A percentile compares a stretch with the other conserved stretches of the same genome.
Conservation (phyloP, 169 alveolate genomes). For the Theileria parva region DNA sequence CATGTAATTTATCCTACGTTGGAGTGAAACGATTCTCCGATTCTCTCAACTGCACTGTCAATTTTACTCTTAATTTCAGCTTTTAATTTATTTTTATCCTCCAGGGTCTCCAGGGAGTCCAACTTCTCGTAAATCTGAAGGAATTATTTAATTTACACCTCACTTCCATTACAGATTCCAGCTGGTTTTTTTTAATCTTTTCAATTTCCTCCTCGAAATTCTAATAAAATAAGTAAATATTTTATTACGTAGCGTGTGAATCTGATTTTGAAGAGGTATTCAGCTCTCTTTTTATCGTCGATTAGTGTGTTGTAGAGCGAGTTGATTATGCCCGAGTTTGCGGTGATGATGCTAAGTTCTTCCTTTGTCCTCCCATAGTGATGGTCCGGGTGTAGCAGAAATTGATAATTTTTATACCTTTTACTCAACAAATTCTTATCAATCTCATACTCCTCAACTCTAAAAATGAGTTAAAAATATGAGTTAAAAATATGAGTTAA, state of each 20-base stretch:
- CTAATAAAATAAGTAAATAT: conserved; percentile 1
- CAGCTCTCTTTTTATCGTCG: conserved; percentile 60
- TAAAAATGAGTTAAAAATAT: not conserved
- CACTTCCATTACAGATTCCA: conserved; percentile 57
- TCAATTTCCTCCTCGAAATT: conserved; percentile 20
- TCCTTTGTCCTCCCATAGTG: conserved; percentile 23
- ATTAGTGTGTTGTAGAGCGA: conserved; percentile 20
- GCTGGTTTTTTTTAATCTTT: conserved; percentile 2
- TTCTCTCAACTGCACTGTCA: not conserved
- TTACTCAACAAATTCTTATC: conserved; percentile 37
- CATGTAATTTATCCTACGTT: conserved; percentile 14
- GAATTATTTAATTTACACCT: not conserved
- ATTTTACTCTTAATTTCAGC: conserved; percentile 19
- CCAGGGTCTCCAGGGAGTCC: conserved; percentile 13
- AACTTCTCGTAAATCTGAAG: conserved; percentile 41
- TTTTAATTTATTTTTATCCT: conserved; percentile 10
- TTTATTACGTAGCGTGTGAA: conserved; percentile 45
- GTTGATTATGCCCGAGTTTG: conserved; percentile 48
- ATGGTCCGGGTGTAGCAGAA: conserved; percentile 52
- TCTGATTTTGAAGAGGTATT: conserved; percentile 27
- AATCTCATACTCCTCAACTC: conserved; percentile 21
- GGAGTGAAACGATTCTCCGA: conserved; percentile 14
- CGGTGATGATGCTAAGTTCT: conserved; percentile 41
- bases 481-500: not conserved
- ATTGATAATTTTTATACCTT: conserved; percentile 43